A percentile compares a stretch with the other conserved stretches of the same genome.
phyloP scores from a whole-genome alignment of 2,329 filamentous ascomycete species.

The Talaromyces sp. region DNA sequence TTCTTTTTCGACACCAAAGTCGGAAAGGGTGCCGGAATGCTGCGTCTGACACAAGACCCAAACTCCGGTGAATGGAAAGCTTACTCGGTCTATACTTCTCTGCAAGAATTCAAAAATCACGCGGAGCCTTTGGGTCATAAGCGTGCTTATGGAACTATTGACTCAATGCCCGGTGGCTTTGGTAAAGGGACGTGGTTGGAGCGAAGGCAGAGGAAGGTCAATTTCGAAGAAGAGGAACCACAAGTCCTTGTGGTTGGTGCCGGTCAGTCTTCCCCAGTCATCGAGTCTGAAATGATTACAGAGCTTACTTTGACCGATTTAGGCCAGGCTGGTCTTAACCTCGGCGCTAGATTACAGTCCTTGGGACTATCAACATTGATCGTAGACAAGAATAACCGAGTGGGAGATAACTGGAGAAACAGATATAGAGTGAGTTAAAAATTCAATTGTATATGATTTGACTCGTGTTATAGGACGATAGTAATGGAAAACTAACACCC shows the following conservation, averaged over 20 bases:
- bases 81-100: slow-evolving; percentile 38
- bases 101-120: slow-evolving; percentile 35
- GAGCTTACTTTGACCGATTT: background rate
- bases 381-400: slow-evolving; percentile 44
- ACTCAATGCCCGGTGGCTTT: slow-evolving; percentile 33
- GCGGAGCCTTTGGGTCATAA: slow-evolving; percentile 34
- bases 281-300: background rate
- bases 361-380: slow-evolving; percentile 43
- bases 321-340: slow-evolving; percentile 45
- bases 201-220: slow-evolving; percentile 30
- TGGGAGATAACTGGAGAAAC: slow-evolving; percentile 52
- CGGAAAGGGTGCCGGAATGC: slow-evolving; percentile 35
- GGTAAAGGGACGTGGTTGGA: slow-evolving; percentile 38
- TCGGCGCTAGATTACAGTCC: slow-evolving; percentile 41
- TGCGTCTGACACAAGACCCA: slow-evolving; percentile 33
- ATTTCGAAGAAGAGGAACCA: slow-evolving; percentile 32
- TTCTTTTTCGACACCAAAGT: slow-evolving; percentile 39
- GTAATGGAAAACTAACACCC: background rate
- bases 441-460: background rate
- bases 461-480: background rate
- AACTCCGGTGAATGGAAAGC: slow-evolving; percentile 32
- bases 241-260: slow-evolving; percentile 43
- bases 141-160: slow-evolving; percentile 33
- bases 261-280: slow-evolving; percentile 23
- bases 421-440: slow-evolving; percentile 41